A percentile compares a stretch with the other conserved stretches of the same genome.
phyloP scores from a whole-genome alignment of 805 yeast species.

The Naumovozyma castellii region DNA sequence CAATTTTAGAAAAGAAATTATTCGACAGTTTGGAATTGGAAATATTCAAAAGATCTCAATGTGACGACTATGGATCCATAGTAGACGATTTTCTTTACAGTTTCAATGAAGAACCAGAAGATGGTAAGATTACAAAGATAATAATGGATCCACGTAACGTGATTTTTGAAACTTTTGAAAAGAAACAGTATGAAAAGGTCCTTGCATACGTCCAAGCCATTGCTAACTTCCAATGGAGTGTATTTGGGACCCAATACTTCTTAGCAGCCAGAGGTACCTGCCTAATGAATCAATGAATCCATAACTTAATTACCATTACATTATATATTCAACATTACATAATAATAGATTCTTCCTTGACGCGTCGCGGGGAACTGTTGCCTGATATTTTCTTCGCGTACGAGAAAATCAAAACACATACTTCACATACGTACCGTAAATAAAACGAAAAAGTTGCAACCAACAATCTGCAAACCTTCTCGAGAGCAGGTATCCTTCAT shows the following conservation, averaged over 20 bases:
- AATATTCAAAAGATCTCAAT: slow-evolving; percentile 28
- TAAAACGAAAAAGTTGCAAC: too few species aligned
- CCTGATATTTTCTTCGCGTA: too few species aligned
- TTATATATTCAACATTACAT: too few species aligned
- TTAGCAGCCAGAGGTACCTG: slow-evolving; percentile 31
- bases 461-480: too few species aligned
- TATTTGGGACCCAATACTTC: slow-evolving; percentile 62
- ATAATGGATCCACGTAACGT: slow-evolving; percentile 3
- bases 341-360: too few species aligned
- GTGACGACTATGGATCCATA: slow-evolving; percentile 33
- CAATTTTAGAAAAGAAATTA: slow-evolving; percentile 59
- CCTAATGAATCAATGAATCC: too few species aligned
- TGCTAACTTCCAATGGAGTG: slow-evolving; percentile 73
- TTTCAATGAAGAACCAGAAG: slow-evolving; percentile 13
- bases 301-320: too few species aligned
- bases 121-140: slow-evolving; percentile 1
- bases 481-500: too few species aligned
- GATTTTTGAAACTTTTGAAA: slow-evolving; percentile 20
- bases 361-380: too few species aligned
- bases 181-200: slow-evolving; percentile 49
- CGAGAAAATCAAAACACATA: too few species aligned
- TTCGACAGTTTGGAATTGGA: slow-evolving; percentile 39
- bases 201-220: slow-evolving; percentile 55
- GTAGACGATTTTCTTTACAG: slow-evolving; percentile 27
- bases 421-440: too few species aligned